phyloP scores from a whole-genome alignment of 1,284 basidiomycete species.

The Malassezia caprae region DNA sequence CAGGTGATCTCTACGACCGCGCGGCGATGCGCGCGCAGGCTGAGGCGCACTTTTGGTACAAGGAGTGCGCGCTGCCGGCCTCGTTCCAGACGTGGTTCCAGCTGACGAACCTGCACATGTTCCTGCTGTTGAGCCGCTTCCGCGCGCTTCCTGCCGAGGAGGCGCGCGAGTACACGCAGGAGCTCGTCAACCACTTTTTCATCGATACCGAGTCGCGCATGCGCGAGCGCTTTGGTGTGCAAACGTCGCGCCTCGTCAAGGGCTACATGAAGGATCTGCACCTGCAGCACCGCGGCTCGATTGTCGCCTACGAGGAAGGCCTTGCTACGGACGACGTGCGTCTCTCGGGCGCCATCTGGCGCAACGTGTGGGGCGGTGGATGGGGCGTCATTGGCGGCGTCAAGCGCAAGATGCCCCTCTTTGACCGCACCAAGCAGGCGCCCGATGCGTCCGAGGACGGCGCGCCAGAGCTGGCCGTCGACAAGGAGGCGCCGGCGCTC shows the following conservation, averaged over 20 bases:
- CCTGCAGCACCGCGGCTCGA: slow-evolving; percentile 80
- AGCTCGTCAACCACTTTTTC: slow-evolving; percentile 89
- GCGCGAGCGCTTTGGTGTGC: slow-evolving; percentile 61
- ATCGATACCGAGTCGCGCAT: slow-evolving; percentile 85
- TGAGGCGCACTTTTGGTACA: slow-evolving; percentile 42
- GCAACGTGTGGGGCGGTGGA: slow-evolving; percentile 64
- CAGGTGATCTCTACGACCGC: slow-evolving; percentile 53
- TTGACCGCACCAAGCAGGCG: slow-evolving; percentile 1
- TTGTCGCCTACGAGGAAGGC: slow-evolving; percentile 70
- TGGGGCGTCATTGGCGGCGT: slow-evolving; percentile 51
- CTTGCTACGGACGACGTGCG: slow-evolving; percentile 50
- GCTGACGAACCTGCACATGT: slow-evolving; percentile 82
- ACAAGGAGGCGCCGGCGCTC: slow-evolving; percentile 19
- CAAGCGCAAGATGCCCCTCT: slow-evolving; percentile 27
- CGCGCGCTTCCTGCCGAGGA: slow-evolving; percentile 66
- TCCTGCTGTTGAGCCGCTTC: slow-evolving; percentile 77
- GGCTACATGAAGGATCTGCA: slow-evolving; percentile 81
- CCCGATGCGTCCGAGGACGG: slow-evolving; percentile 22
- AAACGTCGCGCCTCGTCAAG: slow-evolving; percentile 66
- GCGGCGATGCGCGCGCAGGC: slow-evolving; percentile 51
- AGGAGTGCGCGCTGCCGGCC: slow-evolving; percentile 71
- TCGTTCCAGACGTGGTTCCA: slow-evolving; percentile 98
- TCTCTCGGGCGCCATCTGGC: slow-evolving; percentile 76
- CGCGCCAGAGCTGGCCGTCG: slow-evolving; percentile 52
- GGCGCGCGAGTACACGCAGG: slow-evolving; percentile 63